Conservation (phyloP, 441 rosid species). For the Syzygium malaccense region DNA sequence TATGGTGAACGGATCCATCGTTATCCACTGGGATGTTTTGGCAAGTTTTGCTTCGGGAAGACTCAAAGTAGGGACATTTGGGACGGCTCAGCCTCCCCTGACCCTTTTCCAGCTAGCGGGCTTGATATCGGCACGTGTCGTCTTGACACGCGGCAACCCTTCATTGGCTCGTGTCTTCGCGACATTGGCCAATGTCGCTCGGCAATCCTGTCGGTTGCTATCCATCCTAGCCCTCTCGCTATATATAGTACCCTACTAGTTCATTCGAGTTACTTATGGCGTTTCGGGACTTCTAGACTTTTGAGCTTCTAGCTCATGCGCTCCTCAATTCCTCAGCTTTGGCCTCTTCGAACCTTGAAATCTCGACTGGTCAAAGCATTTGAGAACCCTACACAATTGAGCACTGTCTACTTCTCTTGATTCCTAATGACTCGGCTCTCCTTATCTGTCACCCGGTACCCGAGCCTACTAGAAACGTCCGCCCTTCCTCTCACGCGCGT, state of each 20-base stretch:
- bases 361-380: too few relatives aligned
- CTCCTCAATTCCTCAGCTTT: too few relatives aligned
- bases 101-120: not conserved
- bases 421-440: too few relatives aligned
- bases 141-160: not conserved
- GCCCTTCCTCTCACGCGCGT: too few relatives aligned
- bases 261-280: not conserved
- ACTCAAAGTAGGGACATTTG: not conserved
- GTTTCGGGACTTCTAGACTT: not conserved
- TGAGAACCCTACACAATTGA: too few relatives aligned
- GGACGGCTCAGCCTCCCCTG: not conserved
- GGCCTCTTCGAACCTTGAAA: too few relatives aligned
- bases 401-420: too few relatives aligned
- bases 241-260: not conserved
- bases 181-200: not conserved
- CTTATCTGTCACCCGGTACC: too few relatives aligned
- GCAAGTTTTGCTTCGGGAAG: not conserved
- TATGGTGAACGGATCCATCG: not conserved
- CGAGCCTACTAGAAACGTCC: too few relatives aligned
- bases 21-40: not conserved
- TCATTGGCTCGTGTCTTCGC: not conserved
- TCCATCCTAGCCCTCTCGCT: not conserved
- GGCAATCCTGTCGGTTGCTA: not conserved
- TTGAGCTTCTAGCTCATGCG: too few relatives aligned
- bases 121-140: not conserved